Conservation (phyloP, 352 stramenopile genomes). For the Phytophthora boehmeriae region DNA sequence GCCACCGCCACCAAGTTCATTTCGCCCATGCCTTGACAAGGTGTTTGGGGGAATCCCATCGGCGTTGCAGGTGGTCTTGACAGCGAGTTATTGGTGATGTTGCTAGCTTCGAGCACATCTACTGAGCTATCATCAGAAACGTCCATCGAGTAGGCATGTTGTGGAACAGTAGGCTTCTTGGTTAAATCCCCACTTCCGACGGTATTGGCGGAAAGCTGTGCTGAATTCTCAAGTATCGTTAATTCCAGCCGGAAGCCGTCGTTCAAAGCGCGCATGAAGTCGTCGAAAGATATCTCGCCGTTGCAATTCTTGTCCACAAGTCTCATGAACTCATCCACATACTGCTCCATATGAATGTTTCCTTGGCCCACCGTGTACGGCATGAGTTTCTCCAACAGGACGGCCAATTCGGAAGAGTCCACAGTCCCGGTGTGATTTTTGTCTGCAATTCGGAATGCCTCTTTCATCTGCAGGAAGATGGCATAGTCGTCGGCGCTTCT, state of each 20-base stretch:
- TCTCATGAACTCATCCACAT: constrained; percentile 79
- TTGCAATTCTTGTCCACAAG: constrained; percentile 73
- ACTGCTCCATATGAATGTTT: constrained; percentile 64
- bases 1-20: constrained; percentile 13
- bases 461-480: constrained; percentile 82
- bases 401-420: constrained; percentile 56
- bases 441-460: constrained; percentile 71
- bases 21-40: constrained; percentile 19
- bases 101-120: constrained; percentile 25
- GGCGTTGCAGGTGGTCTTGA: constrained; percentile 10
- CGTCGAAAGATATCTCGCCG: constrained; percentile 65
- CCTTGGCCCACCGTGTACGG: constrained; percentile 51
- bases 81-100: constrained; percentile 12
- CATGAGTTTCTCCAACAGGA: constrained; percentile 74
- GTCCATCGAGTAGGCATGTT: constrained; percentile 21
- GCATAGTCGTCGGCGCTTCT: constrained; percentile 59
- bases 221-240: constrained; percentile 64
- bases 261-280: constrained; percentile 83
- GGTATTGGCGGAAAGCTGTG: constrained; percentile 17
- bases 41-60: constrained; percentile 11
- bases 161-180: not conserved
- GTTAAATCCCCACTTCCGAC: not conserved
- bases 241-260: constrained; percentile 74
- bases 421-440: constrained; percentile 67
- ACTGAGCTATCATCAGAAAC: constrained; percentile 31